Evolutionary conservation across 2,329 filamentous ascomycete species (phyloP).

Genomic region (Stylonectria norvegica): DNA sequence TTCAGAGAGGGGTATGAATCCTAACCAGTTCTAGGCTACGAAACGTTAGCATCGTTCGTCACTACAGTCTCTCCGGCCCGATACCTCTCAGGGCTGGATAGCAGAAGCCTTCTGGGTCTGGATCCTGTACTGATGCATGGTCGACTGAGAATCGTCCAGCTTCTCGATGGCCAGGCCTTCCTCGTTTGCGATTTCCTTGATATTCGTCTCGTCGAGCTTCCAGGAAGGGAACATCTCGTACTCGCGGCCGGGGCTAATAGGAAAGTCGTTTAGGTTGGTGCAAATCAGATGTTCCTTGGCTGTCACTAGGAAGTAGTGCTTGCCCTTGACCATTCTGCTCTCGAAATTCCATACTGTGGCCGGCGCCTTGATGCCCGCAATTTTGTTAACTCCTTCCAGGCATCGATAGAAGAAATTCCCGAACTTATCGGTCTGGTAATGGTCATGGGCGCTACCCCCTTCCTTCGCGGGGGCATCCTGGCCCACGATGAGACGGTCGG

Average conservation of each 20-base stretch:
- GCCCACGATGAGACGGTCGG: conserved; percentile 13
- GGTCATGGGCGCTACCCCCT: conserved; percentile 1
- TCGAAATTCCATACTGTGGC: conserved; percentile 7
- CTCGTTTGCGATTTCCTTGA: conserved; percentile 11
- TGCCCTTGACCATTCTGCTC: conserved; percentile 4
- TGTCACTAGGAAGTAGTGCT: conserved; percentile 19
- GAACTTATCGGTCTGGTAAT: conserved; percentile 16
- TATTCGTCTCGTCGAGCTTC: conserved; percentile 17
- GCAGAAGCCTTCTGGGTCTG: no score
- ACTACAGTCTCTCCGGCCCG: no score
- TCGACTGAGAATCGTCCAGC: conserved; percentile 18
- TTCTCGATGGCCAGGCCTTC: conserved; percentile 12
- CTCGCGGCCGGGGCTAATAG: background rate
- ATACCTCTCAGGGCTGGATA: no score
- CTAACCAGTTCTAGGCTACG: no score
- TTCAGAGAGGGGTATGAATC: no score
- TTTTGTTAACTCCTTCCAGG: conserved; percentile 4
- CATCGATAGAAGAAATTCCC: conserved; percentile 12
- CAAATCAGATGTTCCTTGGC: conserved; percentile 14
- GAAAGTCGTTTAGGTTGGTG: conserved; percentile 1
- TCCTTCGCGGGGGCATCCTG: conserved; percentile 14
- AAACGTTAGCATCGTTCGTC: no score
- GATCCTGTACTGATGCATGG: conserved; percentile 19
- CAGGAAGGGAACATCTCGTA: conserved; percentile 23
- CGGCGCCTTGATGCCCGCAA: conserved; percentile 9